Base-by-base conservation (phyloP, 1,284 basidiomycete species). In the Puccinia horiana region DNA sequence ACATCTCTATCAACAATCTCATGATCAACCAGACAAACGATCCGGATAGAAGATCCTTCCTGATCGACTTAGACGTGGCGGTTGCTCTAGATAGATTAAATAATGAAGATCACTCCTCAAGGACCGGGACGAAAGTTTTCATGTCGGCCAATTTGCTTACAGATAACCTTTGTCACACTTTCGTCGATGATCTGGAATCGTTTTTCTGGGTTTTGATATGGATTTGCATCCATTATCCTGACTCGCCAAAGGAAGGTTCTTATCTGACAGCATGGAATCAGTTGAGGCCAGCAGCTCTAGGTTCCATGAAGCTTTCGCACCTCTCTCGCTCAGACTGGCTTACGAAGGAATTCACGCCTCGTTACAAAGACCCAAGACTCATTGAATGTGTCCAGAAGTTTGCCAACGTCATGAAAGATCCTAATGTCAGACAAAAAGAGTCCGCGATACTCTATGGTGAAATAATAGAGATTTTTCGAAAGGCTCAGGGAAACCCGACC, bases 151-250 rank as follows among this genome's bases (percentile, higher is more conserved):
- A 18, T 37, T 63, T 63, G 32, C 58, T 63, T 37, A 2, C 11
- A 35, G 14, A 63, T 6, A 9, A 9, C 12, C 9, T 18, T 63
- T 1, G 1, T 18, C 58, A 63, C 32, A 4, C 3, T 32, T 63
- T 35, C 29, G 58, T 37, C 32, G 58, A 63, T 18, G 58, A 63
- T 63, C 14, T 63, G 11, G 58, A 63, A 37, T 63, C 58, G 9
- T 63, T 63, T 35, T 63, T 63, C 37, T 63, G 58, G 58, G 58
- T 63, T 32, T 63, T 63, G 3, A 18, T 37, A 63, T 63, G 58
- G 58, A 18, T 63, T 18, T 63, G 58, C 58, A 37, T 63, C 58
- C 49, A 52, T 52, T 52, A 52, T 23, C 11, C 11, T 52, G 49
- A n/a, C n/a, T n/a, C n/a, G n/a, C n/a, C n/a, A n/a, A n/a, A n/a